phyloP scores from a whole-genome alignment of 169 alveolate genomes.

The Eimeria falciformis region DNA sequence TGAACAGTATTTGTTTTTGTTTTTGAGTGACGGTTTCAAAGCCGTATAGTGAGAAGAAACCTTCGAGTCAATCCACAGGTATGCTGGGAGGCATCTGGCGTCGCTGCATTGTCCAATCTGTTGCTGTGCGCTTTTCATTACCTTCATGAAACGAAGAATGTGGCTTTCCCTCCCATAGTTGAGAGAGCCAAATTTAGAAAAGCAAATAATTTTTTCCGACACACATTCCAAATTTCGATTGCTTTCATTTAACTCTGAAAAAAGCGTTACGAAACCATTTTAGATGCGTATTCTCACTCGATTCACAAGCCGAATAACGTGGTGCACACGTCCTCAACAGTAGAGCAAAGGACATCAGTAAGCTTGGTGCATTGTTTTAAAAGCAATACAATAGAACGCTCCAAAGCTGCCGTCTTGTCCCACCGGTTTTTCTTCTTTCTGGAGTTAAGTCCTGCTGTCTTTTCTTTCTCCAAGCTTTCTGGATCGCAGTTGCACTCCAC shows the following conservation, averaged over 20 bases:
- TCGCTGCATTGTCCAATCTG: not conserved
- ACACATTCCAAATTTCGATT: not conserved
- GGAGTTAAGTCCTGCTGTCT: not conserved
- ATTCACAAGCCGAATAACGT: not conserved
- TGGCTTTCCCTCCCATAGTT: constrained; percentile 22
- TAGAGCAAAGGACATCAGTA: too few relatives aligned
- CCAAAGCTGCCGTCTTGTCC: not conserved
- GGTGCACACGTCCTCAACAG: too few relatives aligned
- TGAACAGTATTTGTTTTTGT: not conserved
- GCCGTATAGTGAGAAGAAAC: not conserved
- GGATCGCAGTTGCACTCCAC: constrained; percentile 52
- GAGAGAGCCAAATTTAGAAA: not conserved
- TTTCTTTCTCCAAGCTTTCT: constrained; percentile 37
- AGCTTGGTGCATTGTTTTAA: too few relatives aligned
- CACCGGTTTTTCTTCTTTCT: not conserved
- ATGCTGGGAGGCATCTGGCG: not conserved
- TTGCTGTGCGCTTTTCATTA: not conserved
- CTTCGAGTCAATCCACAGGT: not conserved
- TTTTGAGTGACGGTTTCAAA: not conserved
- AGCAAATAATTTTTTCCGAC: not conserved
- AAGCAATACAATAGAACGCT: not conserved
- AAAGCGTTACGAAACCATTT: too few relatives aligned
- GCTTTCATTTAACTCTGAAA: constrained; percentile 22
- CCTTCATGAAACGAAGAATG: constrained; percentile 24
- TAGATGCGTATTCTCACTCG: not conserved